Base-by-base conservation (phyloP, 805 yeast species). In the Suhomyces xylopsoci region DNA sequence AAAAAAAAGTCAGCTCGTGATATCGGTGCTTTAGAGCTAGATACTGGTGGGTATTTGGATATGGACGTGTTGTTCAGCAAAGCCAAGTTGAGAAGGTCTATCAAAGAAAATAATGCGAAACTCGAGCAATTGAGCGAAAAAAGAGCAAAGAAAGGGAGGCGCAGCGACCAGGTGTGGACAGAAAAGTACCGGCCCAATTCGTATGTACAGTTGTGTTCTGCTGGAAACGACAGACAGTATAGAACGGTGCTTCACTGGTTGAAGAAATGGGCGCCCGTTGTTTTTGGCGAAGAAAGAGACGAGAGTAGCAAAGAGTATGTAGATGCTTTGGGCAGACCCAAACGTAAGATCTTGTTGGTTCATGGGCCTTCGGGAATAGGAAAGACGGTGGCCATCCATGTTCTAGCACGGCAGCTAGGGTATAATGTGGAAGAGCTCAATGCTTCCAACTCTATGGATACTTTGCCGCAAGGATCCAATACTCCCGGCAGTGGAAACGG, bases 291-390 rank as follows among this genome's bases (percentile, higher is more conserved):
- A n/a, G 60, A 52, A n/a, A 9, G 45, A 7, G 38, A 32, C 14
- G 19, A 40, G 30, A 6, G 45, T 10, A 44, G 17, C 19, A n/a
- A 55, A 22, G 55, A 47, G 19, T 47, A 46, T 14, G 59, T 57
- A 1, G 78, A 74, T 57, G 38, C 53, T 3, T 58, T 68, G 46
- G 77, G 76, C 5, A 55, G 78, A 12, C 78, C 77, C 5, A 71
- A 67, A 14, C 78, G 79, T 49, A 86, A 82, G 57, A 77, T 94
- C 0, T 64, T 94, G 19, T 71, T 94, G 41, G 79, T 94, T 9
- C 90, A 87, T 64, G 99, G 99, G 0, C 94, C 97, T 0, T 91
- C 97, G 0, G 99, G 99, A 1, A 78, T 87, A 15, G 99, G 99
- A 8, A 93, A 93, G 64, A 92, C 98, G 0, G 82, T 94, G 0